Evolutionary conservation across 306 rosid species (phyloP).

Genomic region (Prunus kanzakura): DNA sequence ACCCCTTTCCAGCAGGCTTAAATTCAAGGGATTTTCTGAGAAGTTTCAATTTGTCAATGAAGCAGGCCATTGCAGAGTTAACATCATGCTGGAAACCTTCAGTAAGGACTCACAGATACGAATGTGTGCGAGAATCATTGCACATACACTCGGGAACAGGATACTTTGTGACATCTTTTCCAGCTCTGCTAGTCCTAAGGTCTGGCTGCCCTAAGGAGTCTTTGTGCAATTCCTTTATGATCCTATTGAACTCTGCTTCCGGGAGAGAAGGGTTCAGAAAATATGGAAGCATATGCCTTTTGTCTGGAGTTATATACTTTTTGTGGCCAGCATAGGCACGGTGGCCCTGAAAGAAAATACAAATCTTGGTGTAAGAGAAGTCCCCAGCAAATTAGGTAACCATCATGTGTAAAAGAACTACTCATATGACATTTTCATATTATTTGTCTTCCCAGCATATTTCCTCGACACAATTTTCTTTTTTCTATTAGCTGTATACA

Average conservation of each 20-base stretch:
- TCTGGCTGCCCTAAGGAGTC: slow-evolving; percentile 89
- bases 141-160: slow-evolving; percentile 93
- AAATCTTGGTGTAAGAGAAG: background rate
- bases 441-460: background rate
- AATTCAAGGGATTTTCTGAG: slow-evolving; percentile 18
- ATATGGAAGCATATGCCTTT: slow-evolving; percentile 83
- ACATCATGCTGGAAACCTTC: slow-evolving; percentile 13
- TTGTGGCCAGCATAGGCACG: slow-evolving; percentile 87
- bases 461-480: background rate
- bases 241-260: slow-evolving; percentile 61
- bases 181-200: slow-evolving; percentile 49
- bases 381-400: background rate
- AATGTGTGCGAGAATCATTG: slow-evolving; percentile 35
- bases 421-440: background rate
- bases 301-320: slow-evolving; percentile 93
- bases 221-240: slow-evolving; percentile 64
- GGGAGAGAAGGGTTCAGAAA: slow-evolving; percentile 64
- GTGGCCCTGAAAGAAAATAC: slow-evolving; percentile 61
- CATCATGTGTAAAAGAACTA: background rate
- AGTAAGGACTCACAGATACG: slow-evolving; percentile 21
- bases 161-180: slow-evolving; percentile 88
- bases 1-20: slow-evolving; percentile 27
- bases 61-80: background rate
- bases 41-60: background rate
- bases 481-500: background rate